These are phyloP conservation scores for Globisporangium splendens DNA, from an alignment of 352 stramenopile species.

Conservation along the genomic window DNA sequence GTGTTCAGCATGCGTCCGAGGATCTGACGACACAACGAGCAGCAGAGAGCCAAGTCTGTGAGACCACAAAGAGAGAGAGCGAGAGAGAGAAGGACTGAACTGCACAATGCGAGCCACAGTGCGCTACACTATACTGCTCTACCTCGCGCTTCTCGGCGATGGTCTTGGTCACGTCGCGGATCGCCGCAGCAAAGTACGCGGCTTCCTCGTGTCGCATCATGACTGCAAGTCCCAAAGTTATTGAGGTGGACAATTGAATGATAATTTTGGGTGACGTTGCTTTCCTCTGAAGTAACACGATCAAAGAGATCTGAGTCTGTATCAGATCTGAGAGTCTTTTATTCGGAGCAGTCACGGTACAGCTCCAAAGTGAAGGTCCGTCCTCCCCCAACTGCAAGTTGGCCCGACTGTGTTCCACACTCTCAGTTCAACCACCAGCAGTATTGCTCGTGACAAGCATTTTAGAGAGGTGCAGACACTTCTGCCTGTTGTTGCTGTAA, in stretches of 20 bases:
- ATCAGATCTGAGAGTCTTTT: constrained; percentile 1
- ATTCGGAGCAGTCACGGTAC: not conserved
- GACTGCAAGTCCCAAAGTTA: no score
- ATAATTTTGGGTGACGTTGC: no score
- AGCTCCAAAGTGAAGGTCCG: not conserved
- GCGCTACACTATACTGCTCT: not conserved
- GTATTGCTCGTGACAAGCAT: not conserved
- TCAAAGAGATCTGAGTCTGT: not conserved
- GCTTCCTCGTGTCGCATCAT: not conserved
- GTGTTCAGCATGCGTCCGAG: constrained; percentile 61
- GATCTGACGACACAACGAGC: constrained; percentile 46
- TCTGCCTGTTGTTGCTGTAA: no score
- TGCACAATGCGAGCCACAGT: not conserved
- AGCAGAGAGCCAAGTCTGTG: no score
- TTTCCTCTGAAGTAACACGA: no score
- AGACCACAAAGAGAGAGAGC: not conserved
- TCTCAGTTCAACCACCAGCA: not conserved
- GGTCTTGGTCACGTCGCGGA: constrained; percentile 56
- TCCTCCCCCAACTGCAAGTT: constrained; percentile 7
- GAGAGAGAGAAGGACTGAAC: not conserved
- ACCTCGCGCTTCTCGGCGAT: constrained; percentile 76
- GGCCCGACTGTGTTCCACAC: constrained; percentile 2
- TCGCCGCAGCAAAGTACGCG: constrained; percentile 45
- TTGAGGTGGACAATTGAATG: not conserved
- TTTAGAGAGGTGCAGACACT: not conserved